These are phyloP conservation scores for Dryadomyces sulphureus DNA, from an alignment of 2,329 filamentous ascomycete genomes.

Conservation along the genomic window DNA sequence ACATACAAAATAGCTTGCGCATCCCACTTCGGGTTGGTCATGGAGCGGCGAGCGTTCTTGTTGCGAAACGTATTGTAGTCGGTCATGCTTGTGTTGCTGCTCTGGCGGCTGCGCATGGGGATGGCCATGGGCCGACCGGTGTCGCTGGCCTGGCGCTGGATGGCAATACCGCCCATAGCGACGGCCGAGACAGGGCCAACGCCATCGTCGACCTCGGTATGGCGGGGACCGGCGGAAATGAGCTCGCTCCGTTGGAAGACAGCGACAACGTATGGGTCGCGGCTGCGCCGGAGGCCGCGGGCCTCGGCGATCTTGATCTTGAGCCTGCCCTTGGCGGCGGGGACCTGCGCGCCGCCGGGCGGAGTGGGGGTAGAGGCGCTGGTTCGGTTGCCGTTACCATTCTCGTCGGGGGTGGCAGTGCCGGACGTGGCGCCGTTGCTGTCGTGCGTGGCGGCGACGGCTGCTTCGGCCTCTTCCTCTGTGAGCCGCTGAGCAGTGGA, in stretches of 20 bases:
- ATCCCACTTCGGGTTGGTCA: slow-evolving; percentile 87
- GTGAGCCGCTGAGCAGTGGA: slow-evolving; percentile 46
- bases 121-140: slow-evolving; percentile 81
- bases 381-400: slow-evolving; percentile 18
- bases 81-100: slow-evolving; percentile 77
- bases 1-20: slow-evolving; percentile 90
- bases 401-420: slow-evolving; percentile 11
- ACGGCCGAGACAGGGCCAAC: slow-evolving; percentile 20
- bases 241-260: slow-evolving; percentile 96
- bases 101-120: slow-evolving; percentile 91
- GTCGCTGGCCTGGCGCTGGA: slow-evolving; percentile 60
- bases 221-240: slow-evolving; percentile 73
- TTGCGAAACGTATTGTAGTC: slow-evolving; percentile 49
- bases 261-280: slow-evolving; percentile 87
- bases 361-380: slow-evolving; percentile 38
- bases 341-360: slow-evolving; percentile 46
- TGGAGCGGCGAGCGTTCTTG: slow-evolving; percentile 38
- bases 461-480: no score
- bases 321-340: slow-evolving; percentile 70
- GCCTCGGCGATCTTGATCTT: slow-evolving; percentile 81
- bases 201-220: slow-evolving; percentile 46
- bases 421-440: slow-evolving; percentile 21
- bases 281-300: slow-evolving; percentile 63
- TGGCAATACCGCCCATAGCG: slow-evolving; percentile 34
- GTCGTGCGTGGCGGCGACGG: slow-evolving; percentile 12